Evolutionary conservation across 169 alveolate genomes (phyloP).

Genomic region (Eimeria necatrix): DNA sequence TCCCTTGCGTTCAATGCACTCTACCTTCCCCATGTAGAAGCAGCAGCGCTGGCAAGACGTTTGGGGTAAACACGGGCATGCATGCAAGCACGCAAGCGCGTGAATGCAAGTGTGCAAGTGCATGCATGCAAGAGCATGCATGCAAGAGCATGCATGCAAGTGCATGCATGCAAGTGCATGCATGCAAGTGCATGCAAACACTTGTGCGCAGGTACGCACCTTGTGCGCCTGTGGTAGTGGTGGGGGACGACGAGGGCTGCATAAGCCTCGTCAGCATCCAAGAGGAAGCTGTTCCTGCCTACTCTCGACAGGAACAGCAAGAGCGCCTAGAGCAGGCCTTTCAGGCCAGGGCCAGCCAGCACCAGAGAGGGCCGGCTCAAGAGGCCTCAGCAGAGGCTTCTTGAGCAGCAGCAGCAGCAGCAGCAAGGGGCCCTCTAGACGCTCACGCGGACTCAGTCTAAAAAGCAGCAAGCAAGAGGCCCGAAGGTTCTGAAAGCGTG

Average conservation of each 20-base stretch:
- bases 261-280: slow-evolving; percentile 91
- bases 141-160: too few relatives aligned
- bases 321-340: slow-evolving; percentile 61
- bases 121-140: too few relatives aligned
- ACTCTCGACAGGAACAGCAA: slow-evolving; percentile 70
- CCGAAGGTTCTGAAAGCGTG: too few relatives aligned
- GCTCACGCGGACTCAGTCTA: too few relatives aligned
- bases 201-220: slow-evolving; percentile 86
- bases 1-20: background rate
- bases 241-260: slow-evolving; percentile 92
- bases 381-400: background rate
- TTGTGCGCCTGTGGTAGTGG: slow-evolving; percentile 90
- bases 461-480: too few relatives aligned
- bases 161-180: background rate
- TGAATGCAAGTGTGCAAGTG: too few relatives aligned
- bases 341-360: slow-evolving; percentile 1
- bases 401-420: background rate
- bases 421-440: background rate
- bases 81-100: too few relatives aligned
- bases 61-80: too few relatives aligned
- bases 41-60: too few relatives aligned
- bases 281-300: slow-evolving; percentile 69
- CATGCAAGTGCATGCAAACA: background rate
- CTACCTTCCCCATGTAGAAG: too few relatives aligned
- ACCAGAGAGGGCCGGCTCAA: background rate